Evolutionary conservation across 2,329 filamentous ascomycete species (phyloP).

Genomic region (Aspergillus aculeatus): DNA sequence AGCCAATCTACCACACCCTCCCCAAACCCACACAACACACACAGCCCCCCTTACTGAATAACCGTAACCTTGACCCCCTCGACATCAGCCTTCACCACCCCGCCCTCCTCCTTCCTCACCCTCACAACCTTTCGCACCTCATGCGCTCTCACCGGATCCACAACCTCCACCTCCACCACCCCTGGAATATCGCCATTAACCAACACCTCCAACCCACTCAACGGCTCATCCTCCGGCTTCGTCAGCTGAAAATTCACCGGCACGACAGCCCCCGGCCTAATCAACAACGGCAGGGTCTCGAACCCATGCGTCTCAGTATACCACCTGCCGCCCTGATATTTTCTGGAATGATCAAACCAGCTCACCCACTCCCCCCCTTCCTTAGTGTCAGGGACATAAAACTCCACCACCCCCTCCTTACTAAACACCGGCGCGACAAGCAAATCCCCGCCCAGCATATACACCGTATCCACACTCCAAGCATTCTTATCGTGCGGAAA

Average conservation of each 20-base stretch:
- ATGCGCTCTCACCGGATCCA: slow-evolving; percentile 27
- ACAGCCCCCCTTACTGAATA: neutral
- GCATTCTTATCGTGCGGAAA: slow-evolving; percentile 69
- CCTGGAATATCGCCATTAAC: slow-evolving; percentile 27
- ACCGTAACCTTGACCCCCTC: slow-evolving; percentile 21
- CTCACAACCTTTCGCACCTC: slow-evolving; percentile 26
- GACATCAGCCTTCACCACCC: slow-evolving; percentile 16
- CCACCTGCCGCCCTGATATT: slow-evolving; percentile 50
- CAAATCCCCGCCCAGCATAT: slow-evolving; percentile 67
- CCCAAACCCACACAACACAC: too few relatives aligned
- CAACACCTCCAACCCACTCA: slow-evolving; percentile 31
- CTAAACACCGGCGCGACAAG: slow-evolving; percentile 65
- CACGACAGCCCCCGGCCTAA: slow-evolving; percentile 48
- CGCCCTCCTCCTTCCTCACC: slow-evolving; percentile 14
- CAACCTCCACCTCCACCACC: slow-evolving; percentile 23
- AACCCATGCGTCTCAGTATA: slow-evolving; percentile 61
- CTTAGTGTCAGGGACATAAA: slow-evolving; percentile 59
- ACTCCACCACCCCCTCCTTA: slow-evolving; percentile 62
- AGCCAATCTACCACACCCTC: too few relatives aligned
- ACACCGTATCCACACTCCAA: slow-evolving; percentile 68
- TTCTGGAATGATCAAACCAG: slow-evolving; percentile 47
- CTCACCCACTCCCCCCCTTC: slow-evolving; percentile 47
- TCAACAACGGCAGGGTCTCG: slow-evolving; percentile 58
- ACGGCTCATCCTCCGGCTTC: slow-evolving; percentile 27
- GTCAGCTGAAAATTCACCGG: slow-evolving; percentile 28